Conservation (phyloP, 768 basidiomycete species). For the Sistotremastrum niveocremeum region DNA sequence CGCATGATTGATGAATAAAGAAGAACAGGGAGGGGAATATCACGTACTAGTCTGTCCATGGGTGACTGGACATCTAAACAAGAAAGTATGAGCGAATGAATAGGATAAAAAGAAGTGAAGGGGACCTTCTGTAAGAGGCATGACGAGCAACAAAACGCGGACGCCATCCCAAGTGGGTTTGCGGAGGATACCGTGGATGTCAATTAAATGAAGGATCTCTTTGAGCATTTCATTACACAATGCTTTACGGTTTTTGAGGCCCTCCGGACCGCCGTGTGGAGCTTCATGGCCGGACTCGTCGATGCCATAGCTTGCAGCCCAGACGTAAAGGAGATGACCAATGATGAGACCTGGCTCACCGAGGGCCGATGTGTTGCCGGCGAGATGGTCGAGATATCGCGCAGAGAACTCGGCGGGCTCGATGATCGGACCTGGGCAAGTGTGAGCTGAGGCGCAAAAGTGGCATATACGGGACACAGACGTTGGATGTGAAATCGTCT, state of each 20-base stretch:
- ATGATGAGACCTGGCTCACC: constrained; percentile 66
- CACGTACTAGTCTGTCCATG: constrained; percentile 29
- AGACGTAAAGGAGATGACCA: constrained; percentile 67
- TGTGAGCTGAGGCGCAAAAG: neutral
- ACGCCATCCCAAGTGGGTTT: constrained; percentile 83
- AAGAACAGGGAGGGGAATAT: neutral
- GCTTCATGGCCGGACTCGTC: constrained; percentile 60
- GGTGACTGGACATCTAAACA: constrained; percentile 29
- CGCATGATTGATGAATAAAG: constrained; percentile 13
- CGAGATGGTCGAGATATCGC: constrained; percentile 54
- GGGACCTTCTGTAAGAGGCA: constrained; percentile 75
- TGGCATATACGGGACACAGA: constrained; percentile 22
- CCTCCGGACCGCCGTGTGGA: constrained; percentile 21
- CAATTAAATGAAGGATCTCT: constrained; percentile 69
- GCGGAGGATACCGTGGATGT: constrained; percentile 64
- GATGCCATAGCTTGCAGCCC: constrained; percentile 84
- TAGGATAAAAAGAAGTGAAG: constrained; percentile 9
- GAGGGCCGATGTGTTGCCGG: constrained; percentile 43
- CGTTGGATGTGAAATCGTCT: constrained; percentile 74
- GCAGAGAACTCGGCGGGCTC: constrained; percentile 67
- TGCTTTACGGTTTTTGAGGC: constrained; percentile 31
- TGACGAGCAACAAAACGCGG: constrained; percentile 58
- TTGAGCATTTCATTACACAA: constrained; percentile 55
- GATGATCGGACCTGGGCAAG: constrained; percentile 60
- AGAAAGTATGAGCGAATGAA: constrained; percentile 4